Base-by-base conservation (phyloP, 2,329 filamentous ascomycete genomes). In the Exserohilum rostratum region DNA sequence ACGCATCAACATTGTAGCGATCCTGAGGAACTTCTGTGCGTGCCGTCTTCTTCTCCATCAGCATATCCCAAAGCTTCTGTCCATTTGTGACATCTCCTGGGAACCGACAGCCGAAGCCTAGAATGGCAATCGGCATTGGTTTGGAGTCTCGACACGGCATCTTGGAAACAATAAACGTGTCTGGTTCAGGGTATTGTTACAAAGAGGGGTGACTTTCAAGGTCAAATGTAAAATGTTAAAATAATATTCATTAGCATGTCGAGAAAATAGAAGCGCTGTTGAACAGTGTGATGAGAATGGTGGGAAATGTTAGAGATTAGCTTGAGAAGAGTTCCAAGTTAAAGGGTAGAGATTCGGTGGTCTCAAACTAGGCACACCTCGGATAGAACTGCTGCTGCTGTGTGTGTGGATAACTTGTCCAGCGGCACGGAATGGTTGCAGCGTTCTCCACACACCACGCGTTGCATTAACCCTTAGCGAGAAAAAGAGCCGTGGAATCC, bases 21-120 rank as follows among this genome's bases (percentile, higher is more conserved):
- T 56, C 54, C 33, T 38, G 11, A 25, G 61, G 60, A 11, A 55
- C 39, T n/a, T 63, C 50, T 20, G 55, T 50, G 3, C 46, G 37
- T 20, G 56, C 54, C n/a, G 49, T 51, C 25, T 40, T 52, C 39
- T 53, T 60, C 39, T 56, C 40, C 5, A 56, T 40, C 38, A 62
- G 45, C 20, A 65, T 50, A 13, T 58, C 49, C 61, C 53, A 66
- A 33, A 63, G 40, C 17, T 61, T 57, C 37, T 63, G 57, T 2
- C 55, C 52, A 18, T 39, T 57, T 3, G 52, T 58, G 10, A 54
- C 51, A 29, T 59, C 57, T 9, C 61, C 58, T 10, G 64, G 64
- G 13, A 65, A 61, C 0, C 58, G 58, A 35, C 56, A 65, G 7
- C 65, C 64, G 42, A 74, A 69, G 40, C 75, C 75, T 44, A 77